Evolutionary conservation across 768 basidiomycete species (phyloP).

Genomic region (Agaricus blazei): DNA sequence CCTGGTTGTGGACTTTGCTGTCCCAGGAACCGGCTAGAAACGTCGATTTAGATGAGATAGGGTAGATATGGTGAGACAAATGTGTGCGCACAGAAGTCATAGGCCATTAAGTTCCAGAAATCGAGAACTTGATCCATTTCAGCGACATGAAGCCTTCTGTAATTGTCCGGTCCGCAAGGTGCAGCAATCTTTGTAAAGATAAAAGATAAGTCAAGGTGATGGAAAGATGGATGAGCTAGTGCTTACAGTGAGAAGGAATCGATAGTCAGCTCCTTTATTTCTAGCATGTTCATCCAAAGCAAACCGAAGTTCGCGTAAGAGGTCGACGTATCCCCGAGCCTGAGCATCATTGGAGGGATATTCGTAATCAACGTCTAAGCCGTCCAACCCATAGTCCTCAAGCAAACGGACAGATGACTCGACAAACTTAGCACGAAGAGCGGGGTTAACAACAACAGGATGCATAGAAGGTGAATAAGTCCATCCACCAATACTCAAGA

Average conservation of each 20-base stretch:
- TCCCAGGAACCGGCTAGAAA: conserved; percentile 74
- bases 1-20: conserved; percentile 70
- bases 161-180: conserved; percentile 87
- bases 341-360: conserved; percentile 79
- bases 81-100: conserved; percentile 62
- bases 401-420: conserved; percentile 70
- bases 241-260: conserved; percentile 71
- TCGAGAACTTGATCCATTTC: conserved; percentile 89
- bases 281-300: conserved; percentile 72
- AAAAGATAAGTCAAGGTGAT: background rate
- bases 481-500: conserved; percentile 95
- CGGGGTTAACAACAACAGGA: conserved; percentile 64
- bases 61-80: background rate
- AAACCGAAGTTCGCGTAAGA: conserved; percentile 69
- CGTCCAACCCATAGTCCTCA: conserved; percentile 91
- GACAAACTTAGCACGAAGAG: conserved; percentile 73
- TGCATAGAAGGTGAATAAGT: conserved; percentile 88
- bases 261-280: conserved; percentile 50
- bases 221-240: background rate
- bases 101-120: conserved; percentile 98
- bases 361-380: conserved; percentile 90
- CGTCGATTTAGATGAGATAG: background rate
- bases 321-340: conserved; percentile 77
- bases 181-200: conserved; percentile 65
- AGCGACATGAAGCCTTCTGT: conserved; percentile 66